These are phyloP conservation scores for Pezizomycotina sp. DNA, from an alignment of 2,329 filamentous ascomycete genomes.

Conservation along the genomic window DNA sequence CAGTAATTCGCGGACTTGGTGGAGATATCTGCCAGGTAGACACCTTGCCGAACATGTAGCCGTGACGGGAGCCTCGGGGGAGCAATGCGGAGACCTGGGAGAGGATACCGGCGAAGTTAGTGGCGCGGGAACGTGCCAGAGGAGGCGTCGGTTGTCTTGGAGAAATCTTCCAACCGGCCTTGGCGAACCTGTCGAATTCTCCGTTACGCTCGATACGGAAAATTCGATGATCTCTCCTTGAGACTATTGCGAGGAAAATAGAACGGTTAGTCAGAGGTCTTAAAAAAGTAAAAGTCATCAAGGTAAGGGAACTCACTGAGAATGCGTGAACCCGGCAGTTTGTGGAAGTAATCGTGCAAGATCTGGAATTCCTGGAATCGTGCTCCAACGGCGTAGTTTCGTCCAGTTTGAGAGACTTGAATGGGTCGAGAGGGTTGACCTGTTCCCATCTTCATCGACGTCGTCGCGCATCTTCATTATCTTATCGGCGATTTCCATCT, in stretches of 20 bases:
- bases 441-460: conserved; percentile 34
- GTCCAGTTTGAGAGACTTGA: conserved; percentile 49
- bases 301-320: conserved; percentile 31
- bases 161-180: conserved; percentile 34
- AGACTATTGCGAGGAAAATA: conserved; percentile 14
- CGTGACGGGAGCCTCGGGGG: conserved; percentile 69
- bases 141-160: conserved; percentile 53
- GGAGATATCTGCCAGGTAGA: conserved; percentile 74
- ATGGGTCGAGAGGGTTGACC: conserved; percentile 58
- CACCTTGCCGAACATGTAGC: conserved; percentile 70
- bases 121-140: conserved; percentile 80
- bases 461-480: conserved; percentile 69
- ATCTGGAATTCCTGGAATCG: conserved; percentile 44
- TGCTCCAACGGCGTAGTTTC: conserved; percentile 58
- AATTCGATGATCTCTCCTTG: conserved; percentile 52
- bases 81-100: conserved; percentile 80
- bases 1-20: conserved; percentile 74
- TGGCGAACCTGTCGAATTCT: conserved; percentile 51
- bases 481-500: conserved; percentile 62
- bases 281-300: conserved; percentile 17
- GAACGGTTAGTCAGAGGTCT: conserved; percentile 5
- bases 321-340: conserved; percentile 55
- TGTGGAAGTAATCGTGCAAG: conserved; percentile 49
- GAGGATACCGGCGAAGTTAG: conserved; percentile 76
- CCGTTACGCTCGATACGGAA: conserved; percentile 67